Conservation (phyloP, 345 rosid genomes). For the Pugionium dolabratum region DNA sequence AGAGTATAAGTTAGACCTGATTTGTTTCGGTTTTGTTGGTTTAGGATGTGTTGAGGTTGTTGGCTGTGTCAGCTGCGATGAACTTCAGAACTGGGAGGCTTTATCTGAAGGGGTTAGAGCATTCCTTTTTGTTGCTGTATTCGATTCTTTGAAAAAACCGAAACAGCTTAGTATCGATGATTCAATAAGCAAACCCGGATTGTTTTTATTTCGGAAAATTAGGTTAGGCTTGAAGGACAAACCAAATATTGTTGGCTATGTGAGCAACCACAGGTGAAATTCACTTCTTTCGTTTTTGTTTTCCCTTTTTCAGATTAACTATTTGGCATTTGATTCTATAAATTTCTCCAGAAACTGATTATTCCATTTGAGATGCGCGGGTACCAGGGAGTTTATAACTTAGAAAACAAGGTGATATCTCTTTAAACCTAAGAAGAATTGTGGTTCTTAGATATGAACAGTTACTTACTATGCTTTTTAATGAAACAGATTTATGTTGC, state of each 20-base stretch:
- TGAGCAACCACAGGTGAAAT: constrained; percentile 72
- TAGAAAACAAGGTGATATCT: constrained; percentile 78
- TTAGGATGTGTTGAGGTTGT: constrained; percentile 68
- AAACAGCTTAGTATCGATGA: background rate
- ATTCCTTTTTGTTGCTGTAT: too few relatives aligned
- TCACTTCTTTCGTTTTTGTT: constrained; percentile 2
- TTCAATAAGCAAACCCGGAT: background rate
- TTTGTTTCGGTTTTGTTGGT: background rate
- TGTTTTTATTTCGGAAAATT: constrained; percentile 17
- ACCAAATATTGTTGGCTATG: constrained; percentile 94
- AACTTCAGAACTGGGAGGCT: constrained; percentile 57
- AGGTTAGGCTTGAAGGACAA: constrained; percentile 92
- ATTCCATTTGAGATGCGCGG: constrained; percentile 98
- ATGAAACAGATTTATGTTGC: constrained; percentile 59
- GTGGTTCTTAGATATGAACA: background rate
- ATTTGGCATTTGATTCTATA: background rate
- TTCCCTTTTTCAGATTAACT: background rate
- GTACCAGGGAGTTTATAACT: constrained; percentile 78
- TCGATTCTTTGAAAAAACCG: background rate
- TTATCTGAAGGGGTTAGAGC: constrained; percentile 56
- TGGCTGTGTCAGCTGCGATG: constrained; percentile 58
- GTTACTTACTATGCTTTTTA: constrained; percentile 1
- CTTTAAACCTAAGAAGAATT: background rate
- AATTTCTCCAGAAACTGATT: constrained; percentile 57
- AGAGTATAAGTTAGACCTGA: background rate